Percentiles rank a stretch among this genome's conserved stretches.
Evolutionary conservation across 2,329 filamentous ascomycete species (phyloP).

Genomic region (Lanzia echinophila): DNA sequence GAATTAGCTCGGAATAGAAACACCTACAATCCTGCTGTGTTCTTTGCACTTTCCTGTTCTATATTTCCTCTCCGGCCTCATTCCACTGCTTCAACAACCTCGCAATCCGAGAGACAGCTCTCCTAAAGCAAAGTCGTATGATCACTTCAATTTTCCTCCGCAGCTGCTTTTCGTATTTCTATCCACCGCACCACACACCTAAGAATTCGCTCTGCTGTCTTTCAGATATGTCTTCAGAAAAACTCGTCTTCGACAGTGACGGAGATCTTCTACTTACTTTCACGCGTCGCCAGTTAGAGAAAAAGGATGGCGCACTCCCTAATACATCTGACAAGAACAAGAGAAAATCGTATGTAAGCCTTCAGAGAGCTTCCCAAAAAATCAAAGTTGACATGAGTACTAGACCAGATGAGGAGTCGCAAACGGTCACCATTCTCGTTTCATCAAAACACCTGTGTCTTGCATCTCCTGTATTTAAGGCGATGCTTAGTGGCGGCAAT

Average conservation of each 20-base stretch:
- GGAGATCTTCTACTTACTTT: not conserved
- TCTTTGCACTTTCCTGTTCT: not conserved
- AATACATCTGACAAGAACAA: not conserved
- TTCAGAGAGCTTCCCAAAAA: not conserved
- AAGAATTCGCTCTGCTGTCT: not conserved
- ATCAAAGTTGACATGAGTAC: not conserved
- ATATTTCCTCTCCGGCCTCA: not conserved
- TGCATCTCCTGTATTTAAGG: not conserved
- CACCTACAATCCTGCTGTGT: not conserved
- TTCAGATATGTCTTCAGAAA: not conserved
- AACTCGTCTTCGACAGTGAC: not conserved
- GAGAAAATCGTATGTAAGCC: not conserved
- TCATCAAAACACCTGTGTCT: conserved; percentile 2
- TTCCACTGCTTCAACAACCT: not conserved
- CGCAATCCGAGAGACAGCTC: too few species aligned
- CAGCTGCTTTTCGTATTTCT: not conserved
- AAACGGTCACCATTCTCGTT: not conserved
- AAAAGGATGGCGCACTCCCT: too few species aligned
- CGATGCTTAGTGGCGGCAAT: not conserved
- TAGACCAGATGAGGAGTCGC: not conserved
- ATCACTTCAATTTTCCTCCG: not conserved
- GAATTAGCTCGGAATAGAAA: too few species aligned
- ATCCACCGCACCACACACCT: not conserved
- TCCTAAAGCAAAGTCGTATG: too few species aligned
- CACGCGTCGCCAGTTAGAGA: not conserved